Conservation (phyloP, 2,329 filamentous ascomycete genomes). For the Monosporascus sp. region DNA sequence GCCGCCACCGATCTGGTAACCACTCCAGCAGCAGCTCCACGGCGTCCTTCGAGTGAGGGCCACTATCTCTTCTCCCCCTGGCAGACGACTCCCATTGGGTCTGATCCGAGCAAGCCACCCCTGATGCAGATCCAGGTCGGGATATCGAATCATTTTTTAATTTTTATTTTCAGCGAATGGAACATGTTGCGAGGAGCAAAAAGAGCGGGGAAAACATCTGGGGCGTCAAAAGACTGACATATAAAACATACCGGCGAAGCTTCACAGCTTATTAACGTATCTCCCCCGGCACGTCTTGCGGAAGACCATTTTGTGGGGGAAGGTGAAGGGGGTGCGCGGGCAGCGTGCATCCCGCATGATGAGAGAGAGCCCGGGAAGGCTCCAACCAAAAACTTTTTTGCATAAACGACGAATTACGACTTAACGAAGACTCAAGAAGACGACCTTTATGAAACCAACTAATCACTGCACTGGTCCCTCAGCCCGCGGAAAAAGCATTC, state of each 20-base stretch:
- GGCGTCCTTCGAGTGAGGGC: conserved; percentile 49
- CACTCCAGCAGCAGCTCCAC: conserved; percentile 61
- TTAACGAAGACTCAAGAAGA: not conserved
- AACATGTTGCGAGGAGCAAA: not conserved
- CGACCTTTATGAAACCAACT: not conserved
- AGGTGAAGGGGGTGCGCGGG: too few relatives aligned
- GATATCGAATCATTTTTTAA: not conserved
- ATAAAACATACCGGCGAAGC: conserved; percentile 29
- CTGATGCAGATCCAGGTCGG: not conserved
- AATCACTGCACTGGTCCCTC: not conserved
- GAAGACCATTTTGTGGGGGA: conserved; percentile 12
- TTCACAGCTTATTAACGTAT: conserved; percentile 28
- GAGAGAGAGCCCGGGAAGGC: too few relatives aligned
- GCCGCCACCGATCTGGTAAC: conserved; percentile 47
- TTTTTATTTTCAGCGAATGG: not conserved
- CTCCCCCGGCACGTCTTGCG: conserved; percentile 23
- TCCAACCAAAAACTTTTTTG: not conserved
- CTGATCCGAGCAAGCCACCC: not conserved
- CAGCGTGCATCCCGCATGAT: too few relatives aligned
- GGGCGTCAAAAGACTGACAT: conserved; percentile 18
- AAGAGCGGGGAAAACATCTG: not conserved
- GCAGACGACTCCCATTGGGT: not conserved
- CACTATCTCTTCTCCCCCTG: not conserved
- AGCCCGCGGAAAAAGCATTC: not conserved
- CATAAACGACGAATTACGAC: not conserved